Evolutionary conservation across 2,329 filamentous ascomycete genomes (phyloP), one percentile per base, ranked within the genome.

Genomic region (Fusarium avenaceum): DNA sequence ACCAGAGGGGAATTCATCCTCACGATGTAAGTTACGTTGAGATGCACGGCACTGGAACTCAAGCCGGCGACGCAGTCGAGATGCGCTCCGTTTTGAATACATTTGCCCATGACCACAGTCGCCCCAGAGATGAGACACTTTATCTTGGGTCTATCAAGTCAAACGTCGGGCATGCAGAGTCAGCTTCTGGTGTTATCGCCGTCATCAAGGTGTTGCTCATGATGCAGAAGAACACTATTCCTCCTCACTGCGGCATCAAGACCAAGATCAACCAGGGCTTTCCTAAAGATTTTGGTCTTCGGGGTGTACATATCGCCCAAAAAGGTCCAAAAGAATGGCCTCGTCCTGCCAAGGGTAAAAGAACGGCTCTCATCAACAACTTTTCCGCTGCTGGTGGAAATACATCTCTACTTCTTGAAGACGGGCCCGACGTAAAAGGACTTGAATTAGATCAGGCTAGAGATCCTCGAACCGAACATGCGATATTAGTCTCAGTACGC

Each of bases 41-140:
- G 79, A 93, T 96, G 89, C 93, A 97, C 76, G 93, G 93, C 11
- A 97, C 94, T 2, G 94, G 93, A 26, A 97, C 93, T 0, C 92
- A 96, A 76, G 93, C 92, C 22, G 94, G 93, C 57, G 93, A 97
- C 74, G 90, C 89, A 10, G 91, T 89, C 4, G 93, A 97, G 77
- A 94, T 96, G 90, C 84, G 88, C 2, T 93, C 91, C 0, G 92
- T 96, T 43, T 87, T 89, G 3, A 79, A 83, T 52, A 80, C 85
- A 3, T 87, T 85, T 67, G 84, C 84, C 0, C 84, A 84, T 0
- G 75, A 82, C 22, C 80, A 81, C 19, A 83, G 84, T 64, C 80
- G 84, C 19, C 63, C 55, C 10, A 77, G 83, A 1, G 74, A 76
- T 0, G 79, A 86, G 48, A 85, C 87, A 0, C 80, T 92, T 1